Conservation (phyloP, 805 yeast genomes). For the Candida verbasci region DNA sequence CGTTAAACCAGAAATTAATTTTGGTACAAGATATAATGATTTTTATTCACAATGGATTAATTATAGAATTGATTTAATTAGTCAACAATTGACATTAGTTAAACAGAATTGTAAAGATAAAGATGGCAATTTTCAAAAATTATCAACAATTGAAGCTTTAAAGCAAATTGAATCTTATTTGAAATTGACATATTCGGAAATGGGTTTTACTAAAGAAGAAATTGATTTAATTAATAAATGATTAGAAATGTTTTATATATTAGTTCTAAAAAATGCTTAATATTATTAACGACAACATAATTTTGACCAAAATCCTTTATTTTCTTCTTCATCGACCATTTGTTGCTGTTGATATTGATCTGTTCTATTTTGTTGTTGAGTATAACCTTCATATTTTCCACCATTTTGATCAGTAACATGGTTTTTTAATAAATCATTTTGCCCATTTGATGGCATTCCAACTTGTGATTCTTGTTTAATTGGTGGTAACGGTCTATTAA, state of each 20-base stretch:
- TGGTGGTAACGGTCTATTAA: constrained; percentile 45
- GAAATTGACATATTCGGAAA: constrained; percentile 20
- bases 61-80: constrained; percentile 24
- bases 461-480: constrained; percentile 38
- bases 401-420: constrained; percentile 18
- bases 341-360: constrained; percentile 39
- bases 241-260: too few relatives aligned
- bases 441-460: constrained; percentile 5
- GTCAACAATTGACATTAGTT: constrained; percentile 20
- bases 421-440: constrained; percentile 7
- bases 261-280: too few relatives aligned
- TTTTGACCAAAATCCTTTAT: constrained; percentile 40
- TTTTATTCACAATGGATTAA: constrained; percentile 37
- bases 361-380: constrained; percentile 9
- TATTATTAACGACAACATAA: constrained; percentile 34
- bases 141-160: constrained; percentile 15
- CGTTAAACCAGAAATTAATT: constrained; percentile 36
- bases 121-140: constrained; percentile 23
- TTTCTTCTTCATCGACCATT: constrained; percentile 27
- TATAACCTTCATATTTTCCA: constrained; percentile 13
- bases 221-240: constrained; percentile 1
- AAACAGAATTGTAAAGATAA: constrained; percentile 11
- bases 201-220: constrained; percentile 13
- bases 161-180: constrained; percentile 20
- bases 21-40: constrained; percentile 28